These are phyloP conservation scores for Pseudocercospora eumusae DNA, from an alignment of 2,329 filamentous ascomycete species.

Conservation along the genomic window DNA sequence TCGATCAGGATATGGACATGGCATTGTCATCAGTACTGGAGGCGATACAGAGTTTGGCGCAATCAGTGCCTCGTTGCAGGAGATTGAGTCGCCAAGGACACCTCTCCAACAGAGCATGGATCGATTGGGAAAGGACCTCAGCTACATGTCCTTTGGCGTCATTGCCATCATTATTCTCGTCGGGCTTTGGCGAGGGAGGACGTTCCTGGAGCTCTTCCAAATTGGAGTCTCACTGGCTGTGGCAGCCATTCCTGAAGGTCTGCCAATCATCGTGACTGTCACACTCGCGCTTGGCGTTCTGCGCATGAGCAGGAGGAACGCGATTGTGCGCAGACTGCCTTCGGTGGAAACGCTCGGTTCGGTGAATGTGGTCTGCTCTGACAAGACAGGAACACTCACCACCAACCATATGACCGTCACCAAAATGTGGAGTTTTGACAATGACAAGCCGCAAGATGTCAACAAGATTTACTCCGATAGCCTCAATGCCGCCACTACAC, in stretches of 20 bases:
- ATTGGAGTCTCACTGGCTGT: constrained; percentile 96
- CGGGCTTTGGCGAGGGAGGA: constrained; percentile 85
- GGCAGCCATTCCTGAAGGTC: constrained; percentile 90
- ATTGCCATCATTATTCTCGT: constrained; percentile 92
- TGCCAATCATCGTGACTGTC: constrained; percentile 97
- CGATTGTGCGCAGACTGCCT: constrained; percentile 91
- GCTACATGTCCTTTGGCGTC: constrained; percentile 93
- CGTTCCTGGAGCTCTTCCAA: constrained; percentile 90
- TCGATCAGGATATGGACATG: constrained; percentile 90
- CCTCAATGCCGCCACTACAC: constrained; percentile 69
- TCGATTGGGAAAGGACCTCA: constrained; percentile 90
- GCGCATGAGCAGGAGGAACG: constrained; percentile 91
- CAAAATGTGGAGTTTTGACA: constrained; percentile 88
- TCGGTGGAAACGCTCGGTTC: constrained; percentile 97
- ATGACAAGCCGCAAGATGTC: constrained; percentile 59
- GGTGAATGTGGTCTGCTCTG: constrained; percentile 99
- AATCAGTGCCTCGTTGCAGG: constrained; percentile 89
- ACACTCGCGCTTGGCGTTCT: constrained; percentile 92
- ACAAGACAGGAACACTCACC: constrained; percentile 95
- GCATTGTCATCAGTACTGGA: constrained; percentile 95
- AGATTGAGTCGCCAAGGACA: constrained; percentile 92
- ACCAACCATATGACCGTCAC: constrained; percentile 98
- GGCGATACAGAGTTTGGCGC: constrained; percentile 92
- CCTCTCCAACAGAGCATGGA: constrained; percentile 97
- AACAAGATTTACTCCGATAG: constrained; percentile 55